Evolutionary conservation across 768 basidiomycete genomes (phyloP).

Genomic region (Leucosporidium yakuticum): DNA sequence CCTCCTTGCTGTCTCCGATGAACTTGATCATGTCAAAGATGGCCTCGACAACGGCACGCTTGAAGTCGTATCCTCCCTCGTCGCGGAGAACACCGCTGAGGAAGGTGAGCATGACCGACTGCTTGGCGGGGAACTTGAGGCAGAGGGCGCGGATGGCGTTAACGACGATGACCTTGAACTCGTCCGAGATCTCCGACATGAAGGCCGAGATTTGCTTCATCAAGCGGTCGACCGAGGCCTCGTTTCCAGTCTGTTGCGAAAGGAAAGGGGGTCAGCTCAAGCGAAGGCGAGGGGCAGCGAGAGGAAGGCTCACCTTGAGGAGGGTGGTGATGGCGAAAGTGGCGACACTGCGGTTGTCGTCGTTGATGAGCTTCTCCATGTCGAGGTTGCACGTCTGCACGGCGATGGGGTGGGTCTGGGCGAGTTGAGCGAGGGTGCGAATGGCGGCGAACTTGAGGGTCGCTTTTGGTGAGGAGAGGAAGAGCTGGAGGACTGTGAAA

Average conservation of each 20-base stretch:
- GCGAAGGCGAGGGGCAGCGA: not conserved
- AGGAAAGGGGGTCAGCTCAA: slow-evolving; percentile 14
- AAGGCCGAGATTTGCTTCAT: slow-evolving; percentile 99
- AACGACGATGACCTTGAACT: slow-evolving; percentile 99
- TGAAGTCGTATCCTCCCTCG: slow-evolving; percentile 99
- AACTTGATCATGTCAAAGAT: slow-evolving; percentile 99
- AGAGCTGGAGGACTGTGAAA: slow-evolving; percentile 74
- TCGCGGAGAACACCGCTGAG: slow-evolving; percentile 92
- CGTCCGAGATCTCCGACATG: slow-evolving; percentile 98
- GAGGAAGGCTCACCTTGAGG: slow-evolving; percentile 62
- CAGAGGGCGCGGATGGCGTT: slow-evolving; percentile 96
- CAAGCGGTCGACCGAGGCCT: slow-evolving; percentile 94
- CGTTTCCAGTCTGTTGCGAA: slow-evolving; percentile 76
- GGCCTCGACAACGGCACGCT: slow-evolving; percentile 96
- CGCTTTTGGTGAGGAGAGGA: slow-evolving; percentile 90
- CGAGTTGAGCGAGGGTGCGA: slow-evolving; percentile 83
- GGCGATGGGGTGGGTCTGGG: slow-evolving; percentile 73
- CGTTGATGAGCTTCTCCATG: slow-evolving; percentile 91
- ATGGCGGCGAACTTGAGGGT: slow-evolving; percentile 96
- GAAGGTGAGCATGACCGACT: slow-evolving; percentile 94
- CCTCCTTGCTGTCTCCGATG: slow-evolving; percentile 90
- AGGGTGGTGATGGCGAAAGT: slow-evolving; percentile 98
- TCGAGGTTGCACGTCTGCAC: slow-evolving; percentile 93
- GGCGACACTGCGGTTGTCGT: slow-evolving; percentile 89
- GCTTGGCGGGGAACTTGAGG: slow-evolving; percentile 97